Conservation (phyloP, 1,139 yeast species). For the Yarrowia galli region DNA sequence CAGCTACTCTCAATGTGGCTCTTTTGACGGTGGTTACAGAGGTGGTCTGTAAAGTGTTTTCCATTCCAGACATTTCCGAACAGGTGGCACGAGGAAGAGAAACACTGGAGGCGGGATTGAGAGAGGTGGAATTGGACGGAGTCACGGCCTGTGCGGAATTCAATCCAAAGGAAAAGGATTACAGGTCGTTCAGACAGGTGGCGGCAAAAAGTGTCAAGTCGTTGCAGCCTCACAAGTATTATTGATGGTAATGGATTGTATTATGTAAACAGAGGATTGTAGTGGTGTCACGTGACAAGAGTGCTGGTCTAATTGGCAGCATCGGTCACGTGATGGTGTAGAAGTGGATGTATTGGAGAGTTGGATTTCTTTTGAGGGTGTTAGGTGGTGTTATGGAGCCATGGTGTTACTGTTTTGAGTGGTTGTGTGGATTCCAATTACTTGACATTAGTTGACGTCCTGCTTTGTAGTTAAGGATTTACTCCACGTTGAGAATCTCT, state of each 20-base stretch:
- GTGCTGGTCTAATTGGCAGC: too few relatives aligned
- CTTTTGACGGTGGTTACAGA: slow-evolving; percentile 17
- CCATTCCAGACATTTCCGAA: slow-evolving; percentile 22
- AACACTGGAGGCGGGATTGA: not conserved
- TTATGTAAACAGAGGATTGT: not conserved
- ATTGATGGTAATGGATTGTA: not conserved
- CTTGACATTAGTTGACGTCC: too few relatives aligned
- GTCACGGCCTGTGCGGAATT: slow-evolving; percentile 1
- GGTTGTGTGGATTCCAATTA: too few relatives aligned
- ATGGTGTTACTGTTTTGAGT: too few relatives aligned
- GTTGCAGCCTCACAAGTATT: slow-evolving; percentile 35
- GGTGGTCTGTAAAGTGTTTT: slow-evolving; percentile 30
- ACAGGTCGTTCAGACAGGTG: not conserved
- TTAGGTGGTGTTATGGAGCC: too few relatives aligned
- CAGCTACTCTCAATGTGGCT: slow-evolving; percentile 28
- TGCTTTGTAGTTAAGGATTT: too few relatives aligned
- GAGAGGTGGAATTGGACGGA: slow-evolving; percentile 8
- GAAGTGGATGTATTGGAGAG: too few relatives aligned
- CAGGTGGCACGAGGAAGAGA: slow-evolving; percentile 27
- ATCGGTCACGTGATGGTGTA: too few relatives aligned
- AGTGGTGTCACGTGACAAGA: too few relatives aligned
- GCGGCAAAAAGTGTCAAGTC: slow-evolving; percentile 1
- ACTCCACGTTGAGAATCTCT: too few relatives aligned
- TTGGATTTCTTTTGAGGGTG: too few relatives aligned
- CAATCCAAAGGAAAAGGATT: slow-evolving; percentile 1